Conservation (phyloP, 208 protist genomes). For the Acanthamoeba triangularis region DNA sequence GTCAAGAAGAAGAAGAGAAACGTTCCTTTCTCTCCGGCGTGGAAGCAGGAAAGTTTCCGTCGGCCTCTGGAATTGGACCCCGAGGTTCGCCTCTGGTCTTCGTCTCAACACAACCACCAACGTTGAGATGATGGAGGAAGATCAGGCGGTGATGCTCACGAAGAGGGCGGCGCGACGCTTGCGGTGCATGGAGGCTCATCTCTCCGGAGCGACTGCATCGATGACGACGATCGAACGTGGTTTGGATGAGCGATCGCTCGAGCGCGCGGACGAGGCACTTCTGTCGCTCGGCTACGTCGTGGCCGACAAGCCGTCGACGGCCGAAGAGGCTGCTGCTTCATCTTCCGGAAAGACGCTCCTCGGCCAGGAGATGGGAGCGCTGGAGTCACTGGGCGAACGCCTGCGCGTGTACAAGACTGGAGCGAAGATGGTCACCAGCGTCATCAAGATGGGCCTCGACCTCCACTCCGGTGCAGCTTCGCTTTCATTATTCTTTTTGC, state of each 20-base stretch:
- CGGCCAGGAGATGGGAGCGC: neutral
- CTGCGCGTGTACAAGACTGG: constrained; percentile 24
- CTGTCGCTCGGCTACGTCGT: constrained; percentile 32
- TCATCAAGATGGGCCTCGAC: constrained; percentile 1
- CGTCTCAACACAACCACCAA: neutral
- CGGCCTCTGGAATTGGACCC: too few relatives aligned
- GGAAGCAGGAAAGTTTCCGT: neutral
- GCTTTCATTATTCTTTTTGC: neutral
- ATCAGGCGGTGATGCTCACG: neutral
- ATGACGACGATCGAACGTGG: neutral
- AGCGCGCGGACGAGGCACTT: neutral
- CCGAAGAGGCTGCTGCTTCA: neutral
- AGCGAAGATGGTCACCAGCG: neutral
- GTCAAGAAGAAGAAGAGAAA: neutral
- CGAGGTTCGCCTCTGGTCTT: too few relatives aligned
- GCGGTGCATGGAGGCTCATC: neutral
- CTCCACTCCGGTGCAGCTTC: neutral
- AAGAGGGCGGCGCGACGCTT: neutral
- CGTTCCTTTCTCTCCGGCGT: neutral
- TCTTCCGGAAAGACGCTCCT: neutral
- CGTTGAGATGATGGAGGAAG: neutral
- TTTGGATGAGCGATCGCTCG: neutral
- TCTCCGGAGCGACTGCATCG: neutral
- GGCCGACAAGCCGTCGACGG: neutral
- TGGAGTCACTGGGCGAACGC: neutral